Evolutionary conservation across 1,284 basidiomycete genomes (phyloP).

Genomic region (Trichosporon coremiiforme): DNA sequence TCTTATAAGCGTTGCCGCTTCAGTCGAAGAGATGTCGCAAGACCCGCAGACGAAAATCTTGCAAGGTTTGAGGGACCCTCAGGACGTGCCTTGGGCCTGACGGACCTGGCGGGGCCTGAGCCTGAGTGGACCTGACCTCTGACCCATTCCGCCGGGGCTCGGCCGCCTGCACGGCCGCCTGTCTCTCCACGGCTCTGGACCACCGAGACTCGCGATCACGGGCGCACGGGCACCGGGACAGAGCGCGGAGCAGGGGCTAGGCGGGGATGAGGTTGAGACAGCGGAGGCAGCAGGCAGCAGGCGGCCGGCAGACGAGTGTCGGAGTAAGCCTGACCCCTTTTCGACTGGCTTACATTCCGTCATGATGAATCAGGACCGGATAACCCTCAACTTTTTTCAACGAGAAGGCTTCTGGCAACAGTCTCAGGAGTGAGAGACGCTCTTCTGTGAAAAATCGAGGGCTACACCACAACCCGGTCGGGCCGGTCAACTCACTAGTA

Average conservation of each 20-base stretch:
- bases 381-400: slow-evolving; percentile 12
- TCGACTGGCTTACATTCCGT: slow-evolving; percentile 13
- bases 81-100: slow-evolving; percentile 1
- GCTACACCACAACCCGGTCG: neutral
- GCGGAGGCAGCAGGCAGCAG: neutral
- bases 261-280: neutral
- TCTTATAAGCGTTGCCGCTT: neutral
- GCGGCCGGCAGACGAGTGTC: neutral
- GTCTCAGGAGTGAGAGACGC: neutral
- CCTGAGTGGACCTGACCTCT: neutral
- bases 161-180: neutral
- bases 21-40: neutral
- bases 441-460: slow-evolving; percentile 6
- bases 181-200: neutral
- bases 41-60: slow-evolving; percentile 4
- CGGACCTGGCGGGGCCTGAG: neutral
- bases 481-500: neutral
- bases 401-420: neutral
- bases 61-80: neutral
- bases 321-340: neutral
- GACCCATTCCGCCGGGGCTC: neutral
- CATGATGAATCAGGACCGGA: slow-evolving; percentile 10
- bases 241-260: neutral
- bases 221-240: neutral
- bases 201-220: neutral